Evolutionary conservation across 2,329 filamentous ascomycete genomes (phyloP).

Genomic region (Fusarium heterosporum): DNA sequence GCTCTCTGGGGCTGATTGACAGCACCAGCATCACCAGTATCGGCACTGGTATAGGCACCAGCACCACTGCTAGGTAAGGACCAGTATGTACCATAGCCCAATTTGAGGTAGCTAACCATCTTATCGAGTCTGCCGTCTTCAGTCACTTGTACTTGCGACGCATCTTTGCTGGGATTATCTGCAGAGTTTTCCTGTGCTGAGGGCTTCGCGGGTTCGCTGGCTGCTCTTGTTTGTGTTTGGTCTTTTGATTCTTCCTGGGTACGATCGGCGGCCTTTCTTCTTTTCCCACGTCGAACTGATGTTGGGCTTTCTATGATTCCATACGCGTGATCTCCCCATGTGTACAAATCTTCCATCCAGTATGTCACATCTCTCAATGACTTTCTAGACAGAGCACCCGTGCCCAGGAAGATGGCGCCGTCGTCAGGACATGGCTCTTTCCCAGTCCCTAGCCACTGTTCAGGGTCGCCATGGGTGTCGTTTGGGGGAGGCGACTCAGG

Average conservation of each 20-base stretch:
- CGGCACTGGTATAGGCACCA: conserved; percentile 4
- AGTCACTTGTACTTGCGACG: conserved; percentile 27
- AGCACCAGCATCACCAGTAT: conserved; percentile 35
- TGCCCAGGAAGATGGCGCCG: conserved; percentile 87
- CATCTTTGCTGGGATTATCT: conserved; percentile 17
- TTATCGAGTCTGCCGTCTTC: conserved; percentile 61
- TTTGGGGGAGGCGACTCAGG: conserved; percentile 41
- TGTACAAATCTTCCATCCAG: conserved; percentile 92
- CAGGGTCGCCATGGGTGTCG: conserved; percentile 40
- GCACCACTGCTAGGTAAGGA: conserved; percentile 53
- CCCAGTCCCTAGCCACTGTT: conserved; percentile 79
- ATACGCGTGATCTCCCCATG: conserved; percentile 85
- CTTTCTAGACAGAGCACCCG: conserved; percentile 76
- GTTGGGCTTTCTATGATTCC: conserved; percentile 84
- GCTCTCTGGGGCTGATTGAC: conserved; percentile 26
- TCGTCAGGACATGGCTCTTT: conserved; percentile 76
- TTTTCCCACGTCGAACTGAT: conserved; percentile 67
- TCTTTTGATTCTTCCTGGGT: conserved; percentile 11
- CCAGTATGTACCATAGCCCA: conserved; percentile 77
- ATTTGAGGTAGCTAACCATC: conserved; percentile 72
- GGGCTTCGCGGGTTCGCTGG: conserved; percentile 7
- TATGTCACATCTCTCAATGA: conserved; percentile 79
- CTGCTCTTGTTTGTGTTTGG: conserved; percentile 2
- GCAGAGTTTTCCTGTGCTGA: not conserved
- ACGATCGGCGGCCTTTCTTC: conserved; percentile 47